phyloP scores from a whole-genome alignment of 148 eudicot genomes.

The Rheum nobile region DNA sequence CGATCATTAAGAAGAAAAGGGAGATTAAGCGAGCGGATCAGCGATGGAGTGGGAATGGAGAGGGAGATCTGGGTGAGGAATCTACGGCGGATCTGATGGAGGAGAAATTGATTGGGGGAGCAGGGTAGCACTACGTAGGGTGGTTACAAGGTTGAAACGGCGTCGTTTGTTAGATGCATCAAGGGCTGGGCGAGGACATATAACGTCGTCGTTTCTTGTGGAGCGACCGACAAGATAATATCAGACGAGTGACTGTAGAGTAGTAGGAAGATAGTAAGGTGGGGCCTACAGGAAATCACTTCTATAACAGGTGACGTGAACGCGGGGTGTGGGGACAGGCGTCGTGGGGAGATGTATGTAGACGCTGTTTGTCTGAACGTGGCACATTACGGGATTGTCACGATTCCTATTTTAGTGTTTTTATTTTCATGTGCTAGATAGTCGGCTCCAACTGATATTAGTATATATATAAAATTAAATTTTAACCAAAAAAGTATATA shows the following conservation, averaged over 20 bases:
- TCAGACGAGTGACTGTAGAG: not conserved
- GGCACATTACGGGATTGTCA: not conserved
- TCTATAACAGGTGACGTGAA: not conserved
- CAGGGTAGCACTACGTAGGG: not conserved
- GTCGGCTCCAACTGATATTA: too few species aligned
- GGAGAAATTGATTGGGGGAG: not conserved
- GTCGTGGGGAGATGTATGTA: not conserved
- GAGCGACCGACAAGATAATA: slow-evolving; percentile 3
- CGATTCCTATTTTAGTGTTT: too few species aligned
- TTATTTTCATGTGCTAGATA: too few species aligned
- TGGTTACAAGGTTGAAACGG: not conserved
- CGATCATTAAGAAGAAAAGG: too few species aligned
- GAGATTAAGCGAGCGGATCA: not conserved
- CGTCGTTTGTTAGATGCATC: not conserved
- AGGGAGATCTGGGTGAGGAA: not conserved
- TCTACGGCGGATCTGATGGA: not conserved
- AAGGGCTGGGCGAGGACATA: not conserved
- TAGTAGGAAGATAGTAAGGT: not conserved
- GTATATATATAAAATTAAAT: too few species aligned
- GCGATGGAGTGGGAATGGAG: not conserved
- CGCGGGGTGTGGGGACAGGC: slow-evolving; percentile 8
- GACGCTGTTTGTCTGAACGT: not conserved
- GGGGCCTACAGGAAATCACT: not conserved
- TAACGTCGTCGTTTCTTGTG: not conserved
- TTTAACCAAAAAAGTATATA: too few species aligned